These are phyloP conservation scores for Lathyrus sativus DNA, from an alignment of 306 rosid species.

Conservation along the genomic window DNA sequence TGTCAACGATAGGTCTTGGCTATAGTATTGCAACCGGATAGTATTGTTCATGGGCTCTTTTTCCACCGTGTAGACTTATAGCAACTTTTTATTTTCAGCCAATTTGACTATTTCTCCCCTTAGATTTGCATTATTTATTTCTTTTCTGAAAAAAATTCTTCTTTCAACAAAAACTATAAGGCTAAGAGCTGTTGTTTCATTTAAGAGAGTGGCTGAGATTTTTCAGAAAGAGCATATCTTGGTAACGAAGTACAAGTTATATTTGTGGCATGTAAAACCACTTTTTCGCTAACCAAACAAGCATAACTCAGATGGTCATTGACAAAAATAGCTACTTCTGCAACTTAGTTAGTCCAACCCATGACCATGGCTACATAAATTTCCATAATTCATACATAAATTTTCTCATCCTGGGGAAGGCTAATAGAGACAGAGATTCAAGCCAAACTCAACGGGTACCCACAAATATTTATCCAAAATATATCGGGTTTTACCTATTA, in stretches of 20 bases:
- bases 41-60: not conserved
- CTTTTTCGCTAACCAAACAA: not conserved
- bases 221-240: not conserved
- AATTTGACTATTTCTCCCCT: constrained; percentile 18
- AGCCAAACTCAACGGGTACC: not conserved
- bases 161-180: too few species aligned
- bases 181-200: too few species aligned
- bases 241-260: not conserved
- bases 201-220: not conserved
- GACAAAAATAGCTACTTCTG: not conserved
- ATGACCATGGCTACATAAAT: too few species aligned
- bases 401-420: too few species aligned
- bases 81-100: constrained; percentile 3
- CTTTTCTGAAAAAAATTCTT: not conserved
- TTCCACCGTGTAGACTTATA: not conserved
- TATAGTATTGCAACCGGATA: constrained; percentile 1
- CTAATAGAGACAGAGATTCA: too few species aligned
- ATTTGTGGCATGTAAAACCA: not conserved
- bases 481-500: not conserved
- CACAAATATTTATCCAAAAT: not conserved
- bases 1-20: constrained; percentile 1
- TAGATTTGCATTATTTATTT: constrained; percentile 8
- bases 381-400: too few species aligned
- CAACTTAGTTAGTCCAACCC: not conserved
- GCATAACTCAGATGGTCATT: constrained; percentile 1